Conservation (phyloP, 2,329 filamentous ascomycete genomes). For the Aplosporella prunicola region DNA sequence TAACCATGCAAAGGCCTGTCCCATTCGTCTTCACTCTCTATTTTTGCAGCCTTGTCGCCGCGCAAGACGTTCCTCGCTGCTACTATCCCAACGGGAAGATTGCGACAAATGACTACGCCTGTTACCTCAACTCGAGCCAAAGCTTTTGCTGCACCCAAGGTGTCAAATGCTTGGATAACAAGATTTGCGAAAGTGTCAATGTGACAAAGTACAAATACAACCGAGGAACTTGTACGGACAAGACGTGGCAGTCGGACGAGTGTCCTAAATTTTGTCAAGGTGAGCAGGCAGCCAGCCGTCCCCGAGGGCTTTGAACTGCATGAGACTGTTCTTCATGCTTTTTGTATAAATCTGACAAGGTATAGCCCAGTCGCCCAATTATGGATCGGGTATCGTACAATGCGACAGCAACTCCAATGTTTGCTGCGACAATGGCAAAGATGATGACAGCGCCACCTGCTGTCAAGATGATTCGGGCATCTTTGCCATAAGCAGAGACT, state of each 20-base stretch:
- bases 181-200: conserved; percentile 2
- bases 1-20: too few relatives aligned
- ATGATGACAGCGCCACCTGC: conserved; percentile 2
- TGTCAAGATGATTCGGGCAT: conserved; percentile 2
- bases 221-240: conserved; percentile 7
- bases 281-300: too few relatives aligned
- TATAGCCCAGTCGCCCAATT: neutral
- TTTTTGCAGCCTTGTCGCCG: too few relatives aligned
- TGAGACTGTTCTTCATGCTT: too few relatives aligned
- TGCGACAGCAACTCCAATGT: neutral
- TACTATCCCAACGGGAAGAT: conserved; percentile 7
- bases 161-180: conserved; percentile 7
- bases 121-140: conserved; percentile 3
- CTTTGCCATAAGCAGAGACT: neutral
- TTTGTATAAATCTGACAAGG: too few relatives aligned
- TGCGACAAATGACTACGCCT: conserved; percentile 8
- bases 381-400: conserved; percentile 1
- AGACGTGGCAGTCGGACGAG: conserved; percentile 5
- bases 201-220: conserved; percentile 5
- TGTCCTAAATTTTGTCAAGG: conserved; percentile 7
- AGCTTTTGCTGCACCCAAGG: conserved; percentile 6
- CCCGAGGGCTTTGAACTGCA: too few relatives aligned
- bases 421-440: conserved; percentile 6
- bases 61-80: conserved; percentile 6
- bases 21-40: too few relatives aligned